Base-by-base conservation (phyloP, 106 monocot species). In the Agapanthus africanus region DNA sequence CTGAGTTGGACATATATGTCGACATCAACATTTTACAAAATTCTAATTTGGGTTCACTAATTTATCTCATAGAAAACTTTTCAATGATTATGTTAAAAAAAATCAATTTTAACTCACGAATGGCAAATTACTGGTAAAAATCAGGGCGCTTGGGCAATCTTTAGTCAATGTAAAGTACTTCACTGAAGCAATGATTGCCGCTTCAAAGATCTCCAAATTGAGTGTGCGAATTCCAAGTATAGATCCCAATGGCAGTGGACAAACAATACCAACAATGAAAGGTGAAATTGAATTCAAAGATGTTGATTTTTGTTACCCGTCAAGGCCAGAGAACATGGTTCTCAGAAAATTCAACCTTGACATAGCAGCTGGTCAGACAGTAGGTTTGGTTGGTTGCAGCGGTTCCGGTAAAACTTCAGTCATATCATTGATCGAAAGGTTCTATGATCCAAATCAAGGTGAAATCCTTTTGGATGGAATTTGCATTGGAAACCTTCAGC, bases 161-260 rank as follows among this genome's bases (percentile, higher is more conserved):
- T 74, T 93, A 2, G 80, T 86, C 7, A 89, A 82, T 32, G 75
- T 93, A 63, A 93, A 93, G 75, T 86, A 78, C 26, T 67, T 15
- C 4, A 14, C 6, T 46, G 67, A 56, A 59, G 59, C 59, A 59
- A 59, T 31, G 7, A 13, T 32, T 1, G 39, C 40, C 11, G 31
- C 39, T 22, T 18, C 57, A 30, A 37, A 0, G 23, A 38, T 38
- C 36, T 35, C 32, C 1, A 41, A 25, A 21, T 25, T 28, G 7
- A 67, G 40, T 44, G n/a, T 18, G 57, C 21, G 75, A 67, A 6
- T 35, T 37, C 40, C 39, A 41, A 9, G 4, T 42, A 56, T 25
- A 41, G 68, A 37, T 32, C 21, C 11, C 27, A 32, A 34, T 8
- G 13, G 8, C 9, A 22, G 60, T 41, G 41, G 25, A 40, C 38